Base-by-base conservation (phyloP, 140 eudicot species). In the Stevia rebaudiana region DNA sequence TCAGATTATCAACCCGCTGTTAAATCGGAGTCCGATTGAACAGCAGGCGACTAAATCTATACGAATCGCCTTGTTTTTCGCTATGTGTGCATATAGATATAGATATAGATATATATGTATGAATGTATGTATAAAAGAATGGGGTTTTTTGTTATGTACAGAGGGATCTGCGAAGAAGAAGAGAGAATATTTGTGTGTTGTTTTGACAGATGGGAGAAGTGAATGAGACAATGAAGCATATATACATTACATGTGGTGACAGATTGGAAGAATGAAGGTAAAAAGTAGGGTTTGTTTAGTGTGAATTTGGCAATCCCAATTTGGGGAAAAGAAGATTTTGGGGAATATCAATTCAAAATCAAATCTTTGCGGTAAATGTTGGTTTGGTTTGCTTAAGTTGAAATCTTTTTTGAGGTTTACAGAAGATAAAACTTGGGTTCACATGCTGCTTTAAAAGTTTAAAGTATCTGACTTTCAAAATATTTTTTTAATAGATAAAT, bases 121-220 rank as follows among this genome's bases (percentile, higher is more conserved):
- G 16, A n/a, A 43, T 44, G 28, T 13, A 43, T n/a, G n/a, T 31
- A 42, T 17, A 46, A 36, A 31, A 58, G 44, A 68, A 58, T 13
- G 50, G 16, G 63, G 16, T 3, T 15, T 46, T 24, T 24, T 16
- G 19, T 12, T 74, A 58, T 67, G 64, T 67, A 74, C 79, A 74
- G 79, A 53, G 69, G 57, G 74, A 67, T 39, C 57, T 49, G 65
- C 30, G 56, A 18, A 19, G 56, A 17, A 19, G 48, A 74, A 8
- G 70, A 50, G 72, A 55, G 73, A 73, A 73, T 65, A 73, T 43
- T 64, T 22, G 71, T 70, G 66, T 56, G 44, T 56, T 47, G 74
- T 56, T 69, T 72, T 74, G 79, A 74, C 79, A 67, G 79, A 68
- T 74, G 64, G 74, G 74, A 74, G 61, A 73, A 64, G 19, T 73